Evolutionary conservation across 352 stramenopile species (phyloP).

Genomic region (Pythium phragmiticola): DNA sequence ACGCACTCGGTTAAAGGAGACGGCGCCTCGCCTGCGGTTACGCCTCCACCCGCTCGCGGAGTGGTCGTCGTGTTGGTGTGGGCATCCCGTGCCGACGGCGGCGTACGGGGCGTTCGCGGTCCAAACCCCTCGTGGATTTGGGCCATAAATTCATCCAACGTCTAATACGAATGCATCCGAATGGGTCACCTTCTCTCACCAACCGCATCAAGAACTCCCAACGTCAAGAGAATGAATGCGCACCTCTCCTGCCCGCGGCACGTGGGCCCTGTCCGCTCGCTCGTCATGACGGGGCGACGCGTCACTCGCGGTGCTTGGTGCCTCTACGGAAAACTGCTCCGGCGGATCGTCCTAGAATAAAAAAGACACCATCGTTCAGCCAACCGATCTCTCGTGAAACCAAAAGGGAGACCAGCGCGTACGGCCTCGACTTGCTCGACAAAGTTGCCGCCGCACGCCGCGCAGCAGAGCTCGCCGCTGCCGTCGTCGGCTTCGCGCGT

Average conservation of each 20-base stretch:
- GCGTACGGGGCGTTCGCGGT: slow-evolving; percentile 6
- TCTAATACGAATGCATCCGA: neutral
- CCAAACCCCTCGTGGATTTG: slow-evolving; percentile 18
- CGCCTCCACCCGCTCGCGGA: neutral
- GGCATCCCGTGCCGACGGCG: slow-evolving; percentile 1
- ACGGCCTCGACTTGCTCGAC: slow-evolving; percentile 85
- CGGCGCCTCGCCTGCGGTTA: neutral
- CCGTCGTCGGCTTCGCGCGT: slow-evolving; percentile 50
- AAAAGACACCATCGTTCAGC: neutral
- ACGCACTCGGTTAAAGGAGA: slow-evolving; percentile 24
- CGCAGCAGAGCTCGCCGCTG: slow-evolving; percentile 71
- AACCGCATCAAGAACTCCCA: neutral
- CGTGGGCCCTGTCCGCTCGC: neutral
- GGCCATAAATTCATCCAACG: slow-evolving; percentile 9
- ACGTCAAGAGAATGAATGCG: neutral
- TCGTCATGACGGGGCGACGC: neutral
- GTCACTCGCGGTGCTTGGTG: neutral
- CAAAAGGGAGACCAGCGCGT: neutral
- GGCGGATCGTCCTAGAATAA: slow-evolving; percentile 57
- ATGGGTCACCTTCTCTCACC: neutral
- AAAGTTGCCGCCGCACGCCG: slow-evolving; percentile 74
- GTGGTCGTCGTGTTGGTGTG: slow-evolving; percentile 6
- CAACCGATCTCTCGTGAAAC: neutral
- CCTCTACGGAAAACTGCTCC: slow-evolving; percentile 45
- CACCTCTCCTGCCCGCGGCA: neutral